A percentile compares a stretch with the other conserved stretches of the same genome.
Evolutionary conservation across 495 filamentous ascomycete species (phyloP).

Genomic region (Penicillium lividum): DNA sequence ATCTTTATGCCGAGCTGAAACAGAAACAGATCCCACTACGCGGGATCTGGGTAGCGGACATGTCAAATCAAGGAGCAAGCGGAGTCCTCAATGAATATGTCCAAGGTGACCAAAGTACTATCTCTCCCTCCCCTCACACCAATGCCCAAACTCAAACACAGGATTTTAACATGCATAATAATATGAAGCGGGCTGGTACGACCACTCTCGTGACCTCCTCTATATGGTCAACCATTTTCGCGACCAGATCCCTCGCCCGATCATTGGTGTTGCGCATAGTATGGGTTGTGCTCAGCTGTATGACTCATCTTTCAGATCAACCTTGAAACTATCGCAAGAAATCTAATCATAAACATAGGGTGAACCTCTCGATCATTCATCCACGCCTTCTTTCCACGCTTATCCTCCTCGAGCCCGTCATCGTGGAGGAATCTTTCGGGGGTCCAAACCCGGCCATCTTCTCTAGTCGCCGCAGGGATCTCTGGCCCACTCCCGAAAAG

Average conservation of each 20-base stretch:
- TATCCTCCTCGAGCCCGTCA: slow-evolving; percentile 67
- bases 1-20: slow-evolving; percentile 51
- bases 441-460: slow-evolving; percentile 20
- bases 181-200: slow-evolving; percentile 61
- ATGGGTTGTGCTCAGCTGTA: slow-evolving; percentile 67
- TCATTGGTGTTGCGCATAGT: slow-evolving; percentile 78
- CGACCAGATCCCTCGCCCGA: slow-evolving; percentile 66
- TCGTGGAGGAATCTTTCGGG: slow-evolving; percentile 24
- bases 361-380: slow-evolving; percentile 61
- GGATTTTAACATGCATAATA: too few species aligned
- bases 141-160: too few species aligned
- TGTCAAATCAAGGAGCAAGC: slow-evolving; percentile 64
- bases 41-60: slow-evolving; percentile 73
- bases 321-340: too few species aligned
- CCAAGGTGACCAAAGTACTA: slow-evolving; percentile 64
- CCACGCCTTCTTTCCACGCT: slow-evolving; percentile 68
- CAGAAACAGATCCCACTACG: slow-evolving; percentile 56
- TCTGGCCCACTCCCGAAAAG: slow-evolving; percentile 2
- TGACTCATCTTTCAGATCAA: background rate
- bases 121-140: too few species aligned
- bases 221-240: slow-evolving; percentile 75
- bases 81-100: slow-evolving; percentile 64
- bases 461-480: slow-evolving; percentile 40
- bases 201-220: slow-evolving; percentile 75
- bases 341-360: slow-evolving; percentile 15